Evolutionary conservation across 2,329 filamentous ascomycete species (phyloP).

Genomic region (Didymella arachidicola): DNA sequence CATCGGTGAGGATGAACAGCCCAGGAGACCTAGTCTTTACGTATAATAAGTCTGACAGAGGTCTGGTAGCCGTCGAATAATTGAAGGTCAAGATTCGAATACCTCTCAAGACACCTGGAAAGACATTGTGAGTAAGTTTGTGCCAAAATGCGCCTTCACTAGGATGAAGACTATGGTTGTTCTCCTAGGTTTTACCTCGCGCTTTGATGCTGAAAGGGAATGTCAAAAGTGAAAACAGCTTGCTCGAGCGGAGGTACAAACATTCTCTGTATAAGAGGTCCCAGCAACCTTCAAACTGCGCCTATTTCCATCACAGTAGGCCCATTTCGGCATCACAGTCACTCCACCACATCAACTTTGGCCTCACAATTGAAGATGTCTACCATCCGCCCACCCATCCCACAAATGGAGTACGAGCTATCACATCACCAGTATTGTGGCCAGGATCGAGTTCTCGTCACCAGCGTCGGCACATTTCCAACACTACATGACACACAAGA

Average conservation of each 20-base stretch:
- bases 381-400: background rate
- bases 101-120: no score
- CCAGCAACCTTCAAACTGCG: background rate
- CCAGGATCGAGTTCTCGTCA: background rate
- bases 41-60: no score
- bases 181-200: background rate
- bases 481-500: constrained; percentile 2
- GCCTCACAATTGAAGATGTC: background rate
- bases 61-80: no score
- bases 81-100: no score
- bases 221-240: background rate
- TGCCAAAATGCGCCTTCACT: background rate
- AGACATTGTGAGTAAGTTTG: no score
- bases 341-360: background rate
- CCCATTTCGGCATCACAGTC: background rate
- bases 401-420: constrained; percentile 3
- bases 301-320: background rate
- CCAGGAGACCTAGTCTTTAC: background rate
- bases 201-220: background rate
- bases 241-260: constrained; percentile 4
- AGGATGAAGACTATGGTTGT: background rate
- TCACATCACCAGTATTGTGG: background rate
- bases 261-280: background rate
- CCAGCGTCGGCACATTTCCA: background rate
- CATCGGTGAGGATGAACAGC: background rate